Evolutionary conservation across 1,284 basidiomycete genomes (phyloP).

Genomic region (Ustilago crameri): DNA sequence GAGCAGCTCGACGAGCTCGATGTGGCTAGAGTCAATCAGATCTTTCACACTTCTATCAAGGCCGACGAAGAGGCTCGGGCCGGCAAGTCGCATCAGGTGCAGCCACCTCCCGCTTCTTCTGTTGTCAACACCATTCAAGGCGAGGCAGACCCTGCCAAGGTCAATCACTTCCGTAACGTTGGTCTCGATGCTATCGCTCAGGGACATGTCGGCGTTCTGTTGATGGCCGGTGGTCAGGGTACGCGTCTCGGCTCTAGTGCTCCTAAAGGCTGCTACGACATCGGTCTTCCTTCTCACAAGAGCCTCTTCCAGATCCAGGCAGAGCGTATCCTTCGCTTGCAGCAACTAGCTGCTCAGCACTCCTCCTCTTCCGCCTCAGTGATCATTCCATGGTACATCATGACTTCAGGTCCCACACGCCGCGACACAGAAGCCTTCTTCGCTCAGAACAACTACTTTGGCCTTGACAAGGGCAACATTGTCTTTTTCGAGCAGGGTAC

Average conservation of each 20-base stretch:
- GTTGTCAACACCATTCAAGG: constrained; percentile 55
- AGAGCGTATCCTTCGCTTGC: constrained; percentile 86
- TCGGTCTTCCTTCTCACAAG: constrained; percentile 90
- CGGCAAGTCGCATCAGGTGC: constrained; percentile 67
- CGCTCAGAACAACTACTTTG: constrained; percentile 81
- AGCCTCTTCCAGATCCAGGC: constrained; percentile 97
- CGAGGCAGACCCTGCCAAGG: constrained; percentile 51
- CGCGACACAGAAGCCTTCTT: constrained; percentile 88
- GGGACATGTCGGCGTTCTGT: constrained; percentile 87
- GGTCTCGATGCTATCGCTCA: constrained; percentile 84
- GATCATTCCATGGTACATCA: constrained; percentile 95
- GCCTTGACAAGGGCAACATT: constrained; percentile 81
- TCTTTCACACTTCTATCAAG: constrained; percentile 81
- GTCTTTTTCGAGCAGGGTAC: constrained; percentile 99
- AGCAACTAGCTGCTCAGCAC: constrained; percentile 74
- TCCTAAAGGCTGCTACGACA: constrained; percentile 98
- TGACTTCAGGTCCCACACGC: constrained; percentile 97
- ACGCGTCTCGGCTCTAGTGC: constrained; percentile 89
- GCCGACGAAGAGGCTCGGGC: constrained; percentile 75
- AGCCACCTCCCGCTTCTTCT: constrained; percentile 53
- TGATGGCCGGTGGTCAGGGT: constrained; percentile 98
- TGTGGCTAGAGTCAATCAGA: constrained; percentile 88
- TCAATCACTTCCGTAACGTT: constrained; percentile 73
- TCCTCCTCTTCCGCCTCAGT: constrained; percentile 72
- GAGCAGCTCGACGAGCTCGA: constrained; percentile 84